Conservation (phyloP, 257 asterid genomes). For the Solanum etuberosum region DNA sequence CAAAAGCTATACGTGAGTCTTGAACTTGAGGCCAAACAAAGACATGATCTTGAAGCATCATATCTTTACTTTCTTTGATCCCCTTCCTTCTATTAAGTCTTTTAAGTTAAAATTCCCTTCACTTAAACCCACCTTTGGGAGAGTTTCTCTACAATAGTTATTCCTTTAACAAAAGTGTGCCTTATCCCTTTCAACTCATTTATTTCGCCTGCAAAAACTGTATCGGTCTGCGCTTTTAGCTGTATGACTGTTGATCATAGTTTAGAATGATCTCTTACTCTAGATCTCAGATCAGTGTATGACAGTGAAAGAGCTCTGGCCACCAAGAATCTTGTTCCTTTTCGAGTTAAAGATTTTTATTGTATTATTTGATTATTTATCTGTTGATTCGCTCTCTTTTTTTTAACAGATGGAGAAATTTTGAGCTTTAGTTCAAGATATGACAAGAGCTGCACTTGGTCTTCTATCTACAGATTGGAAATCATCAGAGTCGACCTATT, state of each 20-base stretch:
- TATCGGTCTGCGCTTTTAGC: background rate
- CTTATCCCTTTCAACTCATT: background rate
- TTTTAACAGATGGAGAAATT: slow-evolving; percentile 39
- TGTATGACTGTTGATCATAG: background rate
- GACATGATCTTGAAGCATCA: background rate
- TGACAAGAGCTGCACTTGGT: slow-evolving; percentile 26
- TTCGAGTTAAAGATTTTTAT: background rate
- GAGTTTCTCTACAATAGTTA: background rate
- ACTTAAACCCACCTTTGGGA: background rate
- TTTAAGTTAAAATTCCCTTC: background rate
- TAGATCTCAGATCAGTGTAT: background rate
- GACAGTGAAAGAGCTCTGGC: background rate
- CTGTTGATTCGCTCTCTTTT: slow-evolving; percentile 5
- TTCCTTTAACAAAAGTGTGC: background rate
- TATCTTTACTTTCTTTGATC: background rate
- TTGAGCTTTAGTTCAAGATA: slow-evolving; percentile 22
- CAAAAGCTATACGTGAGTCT: background rate
- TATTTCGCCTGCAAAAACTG: background rate
- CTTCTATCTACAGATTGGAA: slow-evolving; percentile 66
- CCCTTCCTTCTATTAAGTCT: background rate
- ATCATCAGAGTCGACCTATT: slow-evolving; percentile 47
- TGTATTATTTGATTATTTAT: background rate
- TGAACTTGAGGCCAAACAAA: background rate
- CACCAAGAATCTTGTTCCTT: background rate
- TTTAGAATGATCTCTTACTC: background rate